Conservation (phyloP, 2,329 filamentous ascomycete genomes). For the Calonectria montana region DNA sequence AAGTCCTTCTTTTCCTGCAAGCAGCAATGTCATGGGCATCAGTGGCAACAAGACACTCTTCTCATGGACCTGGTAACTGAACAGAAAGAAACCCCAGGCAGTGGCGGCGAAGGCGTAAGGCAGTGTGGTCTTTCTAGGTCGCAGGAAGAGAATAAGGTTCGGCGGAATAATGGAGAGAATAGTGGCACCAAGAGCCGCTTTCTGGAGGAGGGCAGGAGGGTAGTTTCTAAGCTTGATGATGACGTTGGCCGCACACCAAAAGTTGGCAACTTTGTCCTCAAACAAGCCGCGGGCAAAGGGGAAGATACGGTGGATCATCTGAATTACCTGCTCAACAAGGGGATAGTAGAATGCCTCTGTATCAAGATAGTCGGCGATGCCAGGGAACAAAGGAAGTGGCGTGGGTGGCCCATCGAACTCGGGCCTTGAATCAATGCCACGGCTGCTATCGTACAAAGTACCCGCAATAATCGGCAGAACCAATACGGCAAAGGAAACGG, state of each 20-base stretch:
- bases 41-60: constrained; percentile 95
- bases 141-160: constrained; percentile 81
- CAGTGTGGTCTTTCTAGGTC: constrained; percentile 80
- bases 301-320: constrained; percentile 92
- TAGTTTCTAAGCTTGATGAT: constrained; percentile 87
- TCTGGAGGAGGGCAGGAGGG: constrained; percentile 77
- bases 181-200: constrained; percentile 79
- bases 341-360: constrained; percentile 78
- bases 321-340: constrained; percentile 79
- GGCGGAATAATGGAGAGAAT: constrained; percentile 81
- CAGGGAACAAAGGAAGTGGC: constrained; percentile 71
- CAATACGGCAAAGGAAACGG: constrained; percentile 78
- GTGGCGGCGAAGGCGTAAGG: constrained; percentile 85
- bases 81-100: constrained; percentile 97
- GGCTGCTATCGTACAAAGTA: constrained; percentile 74
- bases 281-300: constrained; percentile 96
- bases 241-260: constrained; percentile 95
- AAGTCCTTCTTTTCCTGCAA: constrained; percentile 83
- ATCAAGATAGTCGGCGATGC: constrained; percentile 69
- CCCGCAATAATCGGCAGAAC: constrained; percentile 81
- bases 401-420: constrained; percentile 69
- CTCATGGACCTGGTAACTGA: constrained; percentile 98
- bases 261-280: constrained; percentile 98
- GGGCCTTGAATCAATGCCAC: constrained; percentile 68
- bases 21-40: constrained; percentile 90